These are phyloP conservation scores for Huiozyma naganishii DNA, from an alignment of 805 yeast genomes.

Conservation along the genomic window DNA sequence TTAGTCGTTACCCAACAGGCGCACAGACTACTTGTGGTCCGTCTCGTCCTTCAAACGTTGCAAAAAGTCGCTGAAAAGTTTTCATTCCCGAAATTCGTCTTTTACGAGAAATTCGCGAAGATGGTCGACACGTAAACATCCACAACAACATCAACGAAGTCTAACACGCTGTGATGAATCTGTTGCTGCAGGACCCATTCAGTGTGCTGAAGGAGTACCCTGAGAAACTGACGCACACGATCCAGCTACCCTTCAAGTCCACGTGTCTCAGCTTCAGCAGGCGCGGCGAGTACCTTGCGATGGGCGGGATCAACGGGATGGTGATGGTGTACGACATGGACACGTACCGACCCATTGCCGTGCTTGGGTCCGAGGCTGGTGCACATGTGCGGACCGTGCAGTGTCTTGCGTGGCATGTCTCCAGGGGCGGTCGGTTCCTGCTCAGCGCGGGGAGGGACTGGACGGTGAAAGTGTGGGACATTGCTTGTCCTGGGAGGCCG, in stretches of 20 bases:
- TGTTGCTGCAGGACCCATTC: constrained; percentile 79
- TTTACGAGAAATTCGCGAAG: no score
- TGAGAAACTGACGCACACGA: constrained; percentile 62
- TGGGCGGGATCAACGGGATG: constrained; percentile 66
- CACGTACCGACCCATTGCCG: constrained; percentile 32
- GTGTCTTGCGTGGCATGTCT: constrained; percentile 49
- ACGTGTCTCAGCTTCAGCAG: constrained; percentile 59
- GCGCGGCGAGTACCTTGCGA: constrained; percentile 78
- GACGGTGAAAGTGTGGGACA: constrained; percentile 74
- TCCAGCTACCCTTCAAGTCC: constrained; percentile 50
- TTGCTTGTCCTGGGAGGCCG: constrained; percentile 32
- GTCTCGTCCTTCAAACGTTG: no score
- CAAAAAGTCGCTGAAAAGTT: no score
- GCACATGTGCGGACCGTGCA: constrained; percentile 69
- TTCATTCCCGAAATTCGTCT: no score
- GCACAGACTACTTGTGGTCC: no score
- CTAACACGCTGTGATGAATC: constrained; percentile 31
- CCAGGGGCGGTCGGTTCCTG: constrained; percentile 49
- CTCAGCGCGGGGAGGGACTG: constrained; percentile 73
- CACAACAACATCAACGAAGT: no score
- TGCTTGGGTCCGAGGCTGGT: constrained; percentile 38
- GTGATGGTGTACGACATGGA: constrained; percentile 66
- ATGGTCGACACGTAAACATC: no score
- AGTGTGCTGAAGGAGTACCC: constrained; percentile 88
- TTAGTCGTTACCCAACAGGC: no score